Evolutionary conservation across 331 rosid genomes (phyloP), one percentile per base, ranked within the genome.

Genomic region (Saraca asoca): DNA sequence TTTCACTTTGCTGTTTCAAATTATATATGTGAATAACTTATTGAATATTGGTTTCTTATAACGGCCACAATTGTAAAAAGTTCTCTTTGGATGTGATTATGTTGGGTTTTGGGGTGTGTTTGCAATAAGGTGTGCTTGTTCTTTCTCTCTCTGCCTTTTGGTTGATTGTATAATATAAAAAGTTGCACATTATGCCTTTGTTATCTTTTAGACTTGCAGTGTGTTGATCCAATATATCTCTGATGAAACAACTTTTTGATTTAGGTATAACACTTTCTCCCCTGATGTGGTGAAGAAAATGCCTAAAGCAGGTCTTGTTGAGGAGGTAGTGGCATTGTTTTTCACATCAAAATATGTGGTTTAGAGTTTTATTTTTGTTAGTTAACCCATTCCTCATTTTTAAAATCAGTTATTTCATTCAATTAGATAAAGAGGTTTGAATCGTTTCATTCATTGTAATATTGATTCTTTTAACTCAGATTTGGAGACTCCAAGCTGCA

Each of bases 401-500:
- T 24, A 3, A 24, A 35, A 46, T 9, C 46, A 59, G 46, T 56
- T 61, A 14, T n/a, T n/a, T n/a, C n/a, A 41, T 62, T 62, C 59
- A 42, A 42, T 51, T 68, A 19, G 7, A 12, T 5, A 0, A 33
- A 35, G 45, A 10, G 51, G 64, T 41, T 63, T 31, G 44, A 62
- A 57, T 16, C 46, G 42, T 41, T 41, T 73, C 45, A 49, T 24
- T 24, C 3, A 24, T 24, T 24, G 41, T 74, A 69, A 62, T 70
- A 37, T 11, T 37, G n/a, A 12, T 65, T 72, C 33, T 66, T 71
- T 48, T 48, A 33, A 50, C 60, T 10, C 77, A 91, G 97, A 81
- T 91, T 65, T 86, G 95, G 95, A 88, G 84, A 83, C 78, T 91
- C 64, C 96, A 91, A 78, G 88, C 91, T 77, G 96, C 96, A 66